Conservation (phyloP, 345 rosid genomes). For the Eucalyptus albens region DNA sequence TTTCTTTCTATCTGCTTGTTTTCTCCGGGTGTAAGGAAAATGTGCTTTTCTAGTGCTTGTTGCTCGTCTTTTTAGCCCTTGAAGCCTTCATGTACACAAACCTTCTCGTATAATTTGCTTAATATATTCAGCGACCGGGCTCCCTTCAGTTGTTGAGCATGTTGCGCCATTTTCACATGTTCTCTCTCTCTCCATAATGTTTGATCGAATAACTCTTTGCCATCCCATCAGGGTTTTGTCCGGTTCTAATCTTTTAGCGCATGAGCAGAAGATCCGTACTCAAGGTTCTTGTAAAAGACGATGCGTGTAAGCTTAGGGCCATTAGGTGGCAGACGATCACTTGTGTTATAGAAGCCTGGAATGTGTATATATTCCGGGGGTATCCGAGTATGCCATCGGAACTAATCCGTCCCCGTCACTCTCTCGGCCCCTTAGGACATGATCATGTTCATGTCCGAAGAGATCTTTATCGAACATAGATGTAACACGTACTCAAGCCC, state of each 20-base stretch:
- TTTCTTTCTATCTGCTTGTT: no score
- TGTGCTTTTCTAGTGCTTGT: not conserved
- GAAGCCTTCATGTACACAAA: not conserved
- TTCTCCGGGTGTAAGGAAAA: not conserved
- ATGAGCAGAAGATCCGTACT: not conserved
- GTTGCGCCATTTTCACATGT: not conserved
- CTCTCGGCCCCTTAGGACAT: not conserved
- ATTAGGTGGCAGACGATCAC: not conserved
- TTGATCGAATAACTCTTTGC: not conserved
- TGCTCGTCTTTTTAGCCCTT: rapidly evolving
- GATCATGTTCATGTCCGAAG: not conserved
- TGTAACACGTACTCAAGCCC: not conserved
- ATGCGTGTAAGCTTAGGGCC: not conserved
- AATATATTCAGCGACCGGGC: not conserved
- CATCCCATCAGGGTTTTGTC: not conserved
- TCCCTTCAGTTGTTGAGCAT: not conserved
- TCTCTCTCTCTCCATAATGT: not conserved
- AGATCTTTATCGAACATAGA: not conserved
- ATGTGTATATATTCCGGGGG: not conserved
- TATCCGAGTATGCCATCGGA: not conserved
- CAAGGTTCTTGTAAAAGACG: not conserved
- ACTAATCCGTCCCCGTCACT: not conserved
- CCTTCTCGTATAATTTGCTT: no score
- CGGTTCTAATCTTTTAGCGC: not conserved
- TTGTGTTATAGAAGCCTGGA: not conserved